Evolutionary conservation across 768 basidiomycete species (phyloP).

Genomic region (Lactifluus rugatus): DNA sequence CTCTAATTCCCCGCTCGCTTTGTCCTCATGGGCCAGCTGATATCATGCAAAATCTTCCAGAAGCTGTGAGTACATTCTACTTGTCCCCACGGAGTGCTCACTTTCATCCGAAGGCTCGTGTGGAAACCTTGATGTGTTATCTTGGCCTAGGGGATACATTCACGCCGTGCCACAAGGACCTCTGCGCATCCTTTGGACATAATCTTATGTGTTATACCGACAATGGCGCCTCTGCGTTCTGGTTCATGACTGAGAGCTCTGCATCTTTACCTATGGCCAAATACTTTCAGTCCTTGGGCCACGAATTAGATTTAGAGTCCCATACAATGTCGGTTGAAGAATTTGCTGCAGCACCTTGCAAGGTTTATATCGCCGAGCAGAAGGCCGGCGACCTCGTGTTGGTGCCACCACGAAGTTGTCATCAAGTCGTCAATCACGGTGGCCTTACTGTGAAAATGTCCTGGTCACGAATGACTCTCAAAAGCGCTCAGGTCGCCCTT

Average conservation of each 20-base stretch:
- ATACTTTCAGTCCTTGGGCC: constrained; percentile 47
- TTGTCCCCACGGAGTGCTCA: constrained; percentile 5
- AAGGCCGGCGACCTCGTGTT: constrained; percentile 68
- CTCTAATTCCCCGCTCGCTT: constrained; percentile 43
- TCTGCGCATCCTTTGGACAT: constrained; percentile 76
- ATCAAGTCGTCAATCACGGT: constrained; percentile 75
- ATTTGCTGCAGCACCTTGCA: constrained; percentile 55
- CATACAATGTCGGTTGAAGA: constrained; percentile 55
- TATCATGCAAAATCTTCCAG: constrained; percentile 46
- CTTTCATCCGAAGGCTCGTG: constrained; percentile 22
- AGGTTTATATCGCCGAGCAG: constrained; percentile 63
- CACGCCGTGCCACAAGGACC: constrained; percentile 79
- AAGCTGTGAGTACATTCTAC: constrained; percentile 33
- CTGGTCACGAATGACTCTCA: constrained; percentile 77
- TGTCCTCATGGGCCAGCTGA: constrained; percentile 48
- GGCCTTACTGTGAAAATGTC: constrained; percentile 77
- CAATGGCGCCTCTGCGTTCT: constrained; percentile 60
- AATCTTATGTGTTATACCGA: constrained; percentile 83
- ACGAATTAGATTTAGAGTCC: constrained; percentile 67
- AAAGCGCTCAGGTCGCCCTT: constrained; percentile 48
- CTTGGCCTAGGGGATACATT: constrained; percentile 74
- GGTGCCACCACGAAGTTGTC: constrained; percentile 72
- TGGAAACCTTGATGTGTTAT: constrained; percentile 82
- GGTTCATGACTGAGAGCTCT: constrained; percentile 74
- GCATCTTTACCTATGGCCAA: constrained; percentile 43